phyloP scores from a whole-genome alignment of 148 eudicot species.

The Hydrangea macrophylla region DNA sequence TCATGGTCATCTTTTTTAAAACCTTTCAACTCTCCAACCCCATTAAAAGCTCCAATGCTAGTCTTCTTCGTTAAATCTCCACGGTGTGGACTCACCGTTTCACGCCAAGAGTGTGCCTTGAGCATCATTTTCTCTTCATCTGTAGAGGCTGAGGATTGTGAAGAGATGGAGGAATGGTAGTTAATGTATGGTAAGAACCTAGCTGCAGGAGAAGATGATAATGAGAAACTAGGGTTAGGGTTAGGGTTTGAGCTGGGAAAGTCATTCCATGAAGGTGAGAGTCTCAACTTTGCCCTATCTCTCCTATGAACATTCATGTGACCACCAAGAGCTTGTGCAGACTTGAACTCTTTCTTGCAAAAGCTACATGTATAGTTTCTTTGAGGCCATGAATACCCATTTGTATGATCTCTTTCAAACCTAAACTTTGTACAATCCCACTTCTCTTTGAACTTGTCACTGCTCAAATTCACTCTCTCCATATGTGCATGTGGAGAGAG shows the following conservation, averaged over 20 bases:
- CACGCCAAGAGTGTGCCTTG: neutral
- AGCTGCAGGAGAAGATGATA: constrained; percentile 18
- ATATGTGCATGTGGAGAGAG: neutral
- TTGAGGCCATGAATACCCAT: constrained; percentile 70
- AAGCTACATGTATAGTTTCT: constrained; percentile 71
- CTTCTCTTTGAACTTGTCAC: constrained; percentile 25
- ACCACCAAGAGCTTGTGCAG: constrained; percentile 89
- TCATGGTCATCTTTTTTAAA: constrained; percentile 20
- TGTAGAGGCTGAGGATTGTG: constrained; percentile 1
- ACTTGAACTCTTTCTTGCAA: constrained; percentile 71
- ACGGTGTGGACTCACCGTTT: neutral
- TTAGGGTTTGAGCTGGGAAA: constrained; percentile 30
- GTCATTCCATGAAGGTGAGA: constrained; percentile 20
- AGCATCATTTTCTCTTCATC: neutral
- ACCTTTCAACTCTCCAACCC: constrained; percentile 17
- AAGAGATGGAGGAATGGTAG: constrained; percentile 26
- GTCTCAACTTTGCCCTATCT: constrained; percentile 61
- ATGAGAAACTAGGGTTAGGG: constrained; percentile 31
- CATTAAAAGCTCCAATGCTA: constrained; percentile 17
- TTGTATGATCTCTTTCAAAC: constrained; percentile 35
- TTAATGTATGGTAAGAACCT: constrained; percentile 6
- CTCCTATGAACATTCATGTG: constrained; percentile 87
- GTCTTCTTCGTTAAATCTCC: constrained; percentile 8
- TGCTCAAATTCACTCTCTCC: constrained; percentile 30
- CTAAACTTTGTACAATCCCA: constrained; percentile 21